Percentiles rank a stretch among this genome's conserved stretches.
phyloP scores from a whole-genome alignment of 2,329 filamentous ascomycete genomes.

The Passalora sequoiae region DNA sequence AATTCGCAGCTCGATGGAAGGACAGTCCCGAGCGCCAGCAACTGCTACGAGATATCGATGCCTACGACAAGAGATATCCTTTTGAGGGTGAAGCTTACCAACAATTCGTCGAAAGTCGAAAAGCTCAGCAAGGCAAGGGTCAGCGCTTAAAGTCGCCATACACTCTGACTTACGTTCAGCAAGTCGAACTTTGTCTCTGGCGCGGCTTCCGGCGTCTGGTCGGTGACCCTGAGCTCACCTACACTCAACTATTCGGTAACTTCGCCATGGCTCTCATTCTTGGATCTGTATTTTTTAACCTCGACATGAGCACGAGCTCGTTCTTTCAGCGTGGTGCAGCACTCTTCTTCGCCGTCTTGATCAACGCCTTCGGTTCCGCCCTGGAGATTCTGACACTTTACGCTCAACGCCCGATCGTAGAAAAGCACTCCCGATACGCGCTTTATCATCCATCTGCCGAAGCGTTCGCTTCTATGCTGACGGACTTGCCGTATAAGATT shows the following conservation, averaged over 20 bases:
- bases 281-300: slow-evolving; percentile 74
- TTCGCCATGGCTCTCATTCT: slow-evolving; percentile 72
- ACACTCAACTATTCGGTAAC: slow-evolving; percentile 66
- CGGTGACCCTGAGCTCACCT: slow-evolving; percentile 69
- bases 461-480: slow-evolving; percentile 80
- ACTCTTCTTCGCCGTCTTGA: slow-evolving; percentile 80
- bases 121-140: slow-evolving; percentile 43
- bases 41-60: slow-evolving; percentile 42
- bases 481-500: slow-evolving; percentile 79
- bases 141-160: slow-evolving; percentile 68
- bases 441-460: slow-evolving; percentile 87
- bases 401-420: slow-evolving; percentile 82
- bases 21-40: slow-evolving; percentile 46
- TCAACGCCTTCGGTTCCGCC: slow-evolving; percentile 77
- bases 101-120: slow-evolving; percentile 44
- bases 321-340: slow-evolving; percentile 77
- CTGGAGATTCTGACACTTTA: slow-evolving; percentile 84
- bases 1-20: slow-evolving; percentile 51
- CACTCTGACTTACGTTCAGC: slow-evolving; percentile 71
- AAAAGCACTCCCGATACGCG: slow-evolving; percentile 82
- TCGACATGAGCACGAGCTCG: slow-evolving; percentile 58
- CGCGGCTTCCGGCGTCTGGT: slow-evolving; percentile 72
- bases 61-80: slow-evolving; percentile 43
- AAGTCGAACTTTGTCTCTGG: slow-evolving; percentile 72
- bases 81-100: slow-evolving; percentile 43